Base-by-base conservation (phyloP, 1,284 basidiomycete genomes). In the Papiliotrema laurentii region DNA sequence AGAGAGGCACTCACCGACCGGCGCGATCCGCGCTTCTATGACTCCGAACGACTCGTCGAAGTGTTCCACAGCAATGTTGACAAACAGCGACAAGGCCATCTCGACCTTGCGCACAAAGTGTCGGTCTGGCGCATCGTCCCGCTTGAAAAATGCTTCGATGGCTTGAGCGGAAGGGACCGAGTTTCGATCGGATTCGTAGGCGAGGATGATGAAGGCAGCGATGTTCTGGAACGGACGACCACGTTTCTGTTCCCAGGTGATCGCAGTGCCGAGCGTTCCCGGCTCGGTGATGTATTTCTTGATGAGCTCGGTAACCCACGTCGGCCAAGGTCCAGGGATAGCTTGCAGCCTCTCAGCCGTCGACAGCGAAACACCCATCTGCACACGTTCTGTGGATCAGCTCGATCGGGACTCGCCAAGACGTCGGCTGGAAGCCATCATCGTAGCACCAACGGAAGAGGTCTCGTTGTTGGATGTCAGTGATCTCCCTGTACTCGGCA, bases 381-480 rank as follows among this genome's bases (percentile, higher is more conserved):
- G 71, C 4, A 73, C 71, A 13, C 71, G 66, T 54, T 73, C 71
- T 14, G 21, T n/a, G n/a, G n/a, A n/a, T n/a, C n/a, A n/a, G n/a
- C n/a, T n/a, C n/a, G n/a, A n/a, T n/a, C n/a, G n/a, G n/a, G n/a
- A n/a, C n/a, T n/a, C n/a, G n/a, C 16, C 16, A 28, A 28, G 25
- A 19, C 13, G 38, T 19, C 9, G 34, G 10, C 16, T 11, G 30
- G 31, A 19, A 38, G 10, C 9, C 36, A 16, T 9, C 25, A 41
- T 9, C 25, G 7, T 28, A 6, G 37, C 5, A 60, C 69, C 61
- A 49, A 72, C 71, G 71, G 61, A 73, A 73, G 48, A 73, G 66
- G 43, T 73, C 71, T 35, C 71, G 53, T 54, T 72, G 68, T 31
- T 61, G 49, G 16, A 58, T 51, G 47, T 66, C 59, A 6, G 55